These are phyloP conservation scores for Verticillium klebahnii DNA, from an alignment of 2,329 filamentous ascomycete species.

Conservation along the genomic window DNA sequence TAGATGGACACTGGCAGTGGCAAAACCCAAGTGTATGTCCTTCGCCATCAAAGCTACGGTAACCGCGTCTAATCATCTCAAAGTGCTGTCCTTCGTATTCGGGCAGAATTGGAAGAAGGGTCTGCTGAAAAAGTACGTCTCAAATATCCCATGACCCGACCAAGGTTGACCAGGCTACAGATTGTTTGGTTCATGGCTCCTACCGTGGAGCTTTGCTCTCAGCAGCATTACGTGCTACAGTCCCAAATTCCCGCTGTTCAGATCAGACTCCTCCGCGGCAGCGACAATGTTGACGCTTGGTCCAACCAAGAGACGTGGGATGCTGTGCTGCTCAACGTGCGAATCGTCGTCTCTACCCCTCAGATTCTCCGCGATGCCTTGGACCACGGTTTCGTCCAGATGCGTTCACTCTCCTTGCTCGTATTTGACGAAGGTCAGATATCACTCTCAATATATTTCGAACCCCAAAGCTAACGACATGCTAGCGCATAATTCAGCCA, in stretches of 20 bases:
- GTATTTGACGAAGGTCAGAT: slow-evolving; percentile 76
- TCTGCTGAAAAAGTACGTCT: slow-evolving; percentile 40
- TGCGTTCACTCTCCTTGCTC: slow-evolving; percentile 61
- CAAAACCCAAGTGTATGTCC: slow-evolving; percentile 68
- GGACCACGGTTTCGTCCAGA: slow-evolving; percentile 65
- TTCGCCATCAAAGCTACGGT: background rate
- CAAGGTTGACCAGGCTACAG: slow-evolving; percentile 26
- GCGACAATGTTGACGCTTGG: slow-evolving; percentile 71
- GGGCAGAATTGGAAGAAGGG: slow-evolving; percentile 55
- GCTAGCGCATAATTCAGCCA: slow-evolving; percentile 68
- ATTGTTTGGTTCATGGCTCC: slow-evolving; percentile 71
- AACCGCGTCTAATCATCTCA: background rate
- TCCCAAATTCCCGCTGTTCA: slow-evolving; percentile 55
- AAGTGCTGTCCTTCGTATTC: slow-evolving; percentile 65
- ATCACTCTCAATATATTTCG: background rate
- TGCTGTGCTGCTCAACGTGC: slow-evolving; percentile 55
- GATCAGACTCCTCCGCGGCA: slow-evolving; percentile 60
- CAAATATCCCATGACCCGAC: background rate
- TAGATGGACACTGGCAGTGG: slow-evolving; percentile 79
- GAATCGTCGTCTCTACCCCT: slow-evolving; percentile 74
- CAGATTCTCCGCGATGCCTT: slow-evolving; percentile 72
- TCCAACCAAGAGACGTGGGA: slow-evolving; percentile 64
- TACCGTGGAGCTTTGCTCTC: slow-evolving; percentile 61
- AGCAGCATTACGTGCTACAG: slow-evolving; percentile 59
- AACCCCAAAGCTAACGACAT: background rate